Evolutionary conservation across 768 basidiomycete genomes (phyloP).

Genomic region (Russula brevipes): DNA sequence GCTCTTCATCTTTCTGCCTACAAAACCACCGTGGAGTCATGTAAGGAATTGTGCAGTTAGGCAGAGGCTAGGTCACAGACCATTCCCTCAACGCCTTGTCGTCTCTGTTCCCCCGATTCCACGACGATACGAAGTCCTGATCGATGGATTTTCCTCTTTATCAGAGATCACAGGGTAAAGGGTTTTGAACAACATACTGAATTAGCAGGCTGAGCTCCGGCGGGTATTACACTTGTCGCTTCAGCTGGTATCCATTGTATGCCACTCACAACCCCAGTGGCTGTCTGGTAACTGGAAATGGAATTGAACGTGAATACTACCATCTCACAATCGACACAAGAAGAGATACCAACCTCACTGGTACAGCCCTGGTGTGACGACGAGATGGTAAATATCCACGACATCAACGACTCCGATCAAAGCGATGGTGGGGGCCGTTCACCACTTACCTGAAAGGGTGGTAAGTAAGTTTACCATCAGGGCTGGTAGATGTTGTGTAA

Average conservation of each 20-base stretch:
- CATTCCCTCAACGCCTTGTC: conserved; percentile 26
- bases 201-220: conserved; percentile 55
- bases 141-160: conserved; percentile 3
- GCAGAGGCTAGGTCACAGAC: conserved; percentile 9
- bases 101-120: conserved; percentile 38
- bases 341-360: conserved; percentile 53
- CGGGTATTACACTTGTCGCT: conserved; percentile 53
- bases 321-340: conserved; percentile 1
- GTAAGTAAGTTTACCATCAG: conserved; percentile 60
- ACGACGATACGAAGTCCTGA: conserved; percentile 58
- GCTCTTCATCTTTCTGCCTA: conserved; percentile 42
- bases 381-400: conserved; percentile 23
- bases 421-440: background rate
- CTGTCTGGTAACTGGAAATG: conserved; percentile 60
- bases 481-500: conserved; percentile 59
- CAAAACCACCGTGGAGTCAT: background rate
- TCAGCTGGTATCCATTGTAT: conserved; percentile 68
- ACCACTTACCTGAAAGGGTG: conserved; percentile 62
- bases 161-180: conserved; percentile 8
- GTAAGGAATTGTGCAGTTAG: conserved; percentile 3
- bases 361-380: conserved; percentile 49
- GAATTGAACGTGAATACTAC: background rate
- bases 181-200: conserved; percentile 37
- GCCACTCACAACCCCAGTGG: conserved; percentile 60
- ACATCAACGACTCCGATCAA: conserved; percentile 10